Evolutionary conservation across 768 basidiomycete species (phyloP), one percentile per base, ranked within the genome.

Genomic region (Termitomyces sp.): DNA sequence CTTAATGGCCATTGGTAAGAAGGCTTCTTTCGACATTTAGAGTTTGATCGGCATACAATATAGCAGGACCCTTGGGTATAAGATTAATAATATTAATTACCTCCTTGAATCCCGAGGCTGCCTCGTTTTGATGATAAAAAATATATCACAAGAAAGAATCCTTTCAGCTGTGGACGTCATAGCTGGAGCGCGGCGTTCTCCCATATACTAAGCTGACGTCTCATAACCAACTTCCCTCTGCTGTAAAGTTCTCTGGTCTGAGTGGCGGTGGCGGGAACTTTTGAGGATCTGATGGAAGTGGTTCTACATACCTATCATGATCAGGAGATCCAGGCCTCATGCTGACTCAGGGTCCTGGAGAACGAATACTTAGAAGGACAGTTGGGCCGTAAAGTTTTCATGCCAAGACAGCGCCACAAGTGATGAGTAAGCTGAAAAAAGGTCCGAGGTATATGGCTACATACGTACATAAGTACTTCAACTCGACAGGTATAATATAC

Each of bases 401-500:
- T 20, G 34, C 32, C 46, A 45, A 49, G 40, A 29, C 31, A 51
- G 49, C 58, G 58, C 50, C 48, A 59, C 38, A 42, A 25, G 40
- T 50, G 1, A n/a, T 34, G n/a, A 36, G 11, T 20, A 48, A 49
- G 25, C 54, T 12, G 38, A 51, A 60, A 54, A 29, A 36, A 14
- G 25, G 45, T 51, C 55, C 55, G 43, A 50, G 20, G 56, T 17
- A 34, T 25, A 42, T 34, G 11, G 17, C n/a, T 54, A 31, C 31
- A 50, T 54, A 57, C 49, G 53, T 60, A 56, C 59, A 62, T 40
- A 60, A 51, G 40, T 42, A 42, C 40, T 40, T 45, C 32, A 25
- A 31, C 47, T 56, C 61, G 11, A 59, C 62, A 62, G 12, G 37
- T 50, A 59, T 60, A 59, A 59, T 31, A 56, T 62, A 50, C 12